These are phyloP conservation scores for Leccinum disarticulatum DNA, from an alignment of 768 basidiomycete genomes.

Conservation along the genomic window DNA sequence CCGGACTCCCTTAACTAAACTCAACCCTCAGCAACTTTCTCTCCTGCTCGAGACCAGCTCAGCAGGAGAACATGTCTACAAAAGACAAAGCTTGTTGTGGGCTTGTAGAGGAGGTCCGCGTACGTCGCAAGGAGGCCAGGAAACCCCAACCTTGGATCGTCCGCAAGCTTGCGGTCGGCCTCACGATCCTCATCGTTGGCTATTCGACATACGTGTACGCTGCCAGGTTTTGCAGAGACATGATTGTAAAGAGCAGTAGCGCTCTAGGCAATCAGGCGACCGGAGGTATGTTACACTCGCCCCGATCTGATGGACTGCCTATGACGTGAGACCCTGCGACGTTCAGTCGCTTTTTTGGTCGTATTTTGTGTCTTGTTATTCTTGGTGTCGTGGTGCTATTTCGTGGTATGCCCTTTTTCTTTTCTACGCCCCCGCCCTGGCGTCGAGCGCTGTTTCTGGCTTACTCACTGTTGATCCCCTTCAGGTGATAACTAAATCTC, in stretches of 20 bases:
- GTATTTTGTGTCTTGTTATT: slow-evolving; percentile 62
- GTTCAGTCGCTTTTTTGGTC: slow-evolving; percentile 62
- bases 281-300: slow-evolving; percentile 60
- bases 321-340: slow-evolving; percentile 4
- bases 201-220: slow-evolving; percentile 81
- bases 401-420: slow-evolving; percentile 48
- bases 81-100: slow-evolving; percentile 43
- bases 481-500: slow-evolving; percentile 64
- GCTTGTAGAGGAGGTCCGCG: slow-evolving; percentile 50
- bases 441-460: background rate
- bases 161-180: slow-evolving; percentile 62
- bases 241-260: slow-evolving; percentile 49
- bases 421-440: background rate
- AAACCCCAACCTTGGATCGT: slow-evolving; percentile 73
- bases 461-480: background rate
- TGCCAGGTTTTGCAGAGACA: slow-evolving; percentile 65
- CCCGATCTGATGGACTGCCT: background rate
- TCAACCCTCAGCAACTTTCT: background rate
- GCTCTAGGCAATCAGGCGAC: slow-evolving; percentile 49
- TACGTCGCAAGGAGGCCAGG: slow-evolving; percentile 37
- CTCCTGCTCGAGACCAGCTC: background rate
- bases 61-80: slow-evolving; percentile 16
- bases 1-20: slow-evolving; percentile 4
- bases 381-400: slow-evolving; percentile 81
- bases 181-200: slow-evolving; percentile 59